A percentile compares a stretch with the other conserved stretches of the same genome.
Evolutionary conservation across 495 filamentous ascomycete genomes (phyloP).

Genomic region (Hypoxylon cercidicola): DNA sequence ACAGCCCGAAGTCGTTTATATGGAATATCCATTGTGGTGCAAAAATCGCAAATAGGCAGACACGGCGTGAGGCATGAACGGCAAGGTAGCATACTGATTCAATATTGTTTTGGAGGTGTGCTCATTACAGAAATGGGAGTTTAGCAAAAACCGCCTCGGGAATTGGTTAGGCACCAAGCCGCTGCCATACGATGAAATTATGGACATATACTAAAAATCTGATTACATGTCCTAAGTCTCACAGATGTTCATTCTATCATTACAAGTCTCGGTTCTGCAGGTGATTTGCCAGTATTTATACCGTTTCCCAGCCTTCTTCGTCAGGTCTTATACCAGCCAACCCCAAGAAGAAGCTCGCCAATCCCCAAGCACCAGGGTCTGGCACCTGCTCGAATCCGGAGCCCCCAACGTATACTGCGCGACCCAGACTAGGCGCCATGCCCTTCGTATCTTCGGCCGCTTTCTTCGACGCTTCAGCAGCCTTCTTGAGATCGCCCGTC

Average conservation of each 20-base stretch:
- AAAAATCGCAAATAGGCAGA: slow-evolving; percentile 12
- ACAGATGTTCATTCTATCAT: slow-evolving; percentile 11
- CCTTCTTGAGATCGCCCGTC: slow-evolving; percentile 71
- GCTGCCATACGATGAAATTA: slow-evolving; percentile 21
- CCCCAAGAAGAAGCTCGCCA: slow-evolving; percentile 82
- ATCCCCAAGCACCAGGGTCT: slow-evolving; percentile 90
- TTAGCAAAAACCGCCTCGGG: slow-evolving; percentile 10
- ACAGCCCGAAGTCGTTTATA: not conserved
- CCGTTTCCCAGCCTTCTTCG: slow-evolving; percentile 44
- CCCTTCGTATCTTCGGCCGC: slow-evolving; percentile 87
- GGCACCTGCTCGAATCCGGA: slow-evolving; percentile 81
- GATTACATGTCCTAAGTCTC: slow-evolving; percentile 20
- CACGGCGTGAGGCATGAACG: slow-evolving; percentile 7
- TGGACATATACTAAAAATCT: slow-evolving; percentile 32
- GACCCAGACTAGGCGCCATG: slow-evolving; percentile 88
- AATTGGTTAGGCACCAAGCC: slow-evolving; percentile 16
- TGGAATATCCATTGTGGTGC: slow-evolving; percentile 11
- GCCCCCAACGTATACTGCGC: slow-evolving; percentile 93
- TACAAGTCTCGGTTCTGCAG: slow-evolving; percentile 14
- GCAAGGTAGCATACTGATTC: slow-evolving; percentile 18
- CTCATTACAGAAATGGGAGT: slow-evolving; percentile 15
- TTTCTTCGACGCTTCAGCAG: slow-evolving; percentile 77
- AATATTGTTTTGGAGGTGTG: slow-evolving; percentile 9
- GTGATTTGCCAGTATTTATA: slow-evolving; percentile 30
- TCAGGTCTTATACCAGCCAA: slow-evolving; percentile 63